Conservation (phyloP, 257 asterid genomes). For the Solanum pinnatisectum region DNA sequence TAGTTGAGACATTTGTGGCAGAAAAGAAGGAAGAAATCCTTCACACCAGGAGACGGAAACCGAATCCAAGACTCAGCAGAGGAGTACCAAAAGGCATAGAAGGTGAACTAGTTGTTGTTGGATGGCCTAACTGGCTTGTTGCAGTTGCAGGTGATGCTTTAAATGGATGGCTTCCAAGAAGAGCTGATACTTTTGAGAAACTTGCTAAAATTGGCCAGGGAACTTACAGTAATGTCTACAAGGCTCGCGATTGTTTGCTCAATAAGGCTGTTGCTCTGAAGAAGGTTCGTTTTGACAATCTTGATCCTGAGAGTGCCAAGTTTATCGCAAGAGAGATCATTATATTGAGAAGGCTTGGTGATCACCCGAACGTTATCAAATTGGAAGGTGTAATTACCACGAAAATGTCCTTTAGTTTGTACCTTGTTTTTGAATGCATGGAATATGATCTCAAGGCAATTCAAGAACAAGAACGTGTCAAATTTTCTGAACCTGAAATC, state of each 20-base stretch:
- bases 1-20: not conserved
- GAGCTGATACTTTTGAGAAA: not conserved
- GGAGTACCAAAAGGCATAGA: not conserved
- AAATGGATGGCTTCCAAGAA: not conserved
- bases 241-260: not conserved
- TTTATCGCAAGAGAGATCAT: not conserved
- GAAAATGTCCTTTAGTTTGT: not conserved
- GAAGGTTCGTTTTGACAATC: not conserved
- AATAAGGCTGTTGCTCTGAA: not conserved
- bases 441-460: not conserved
- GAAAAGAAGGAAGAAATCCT: not conserved
- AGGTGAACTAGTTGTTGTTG: not conserved
- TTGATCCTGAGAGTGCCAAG: not conserved
- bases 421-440: not conserved
- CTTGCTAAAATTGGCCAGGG: not conserved
- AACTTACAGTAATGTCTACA: not conserved
- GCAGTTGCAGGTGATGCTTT: not conserved
- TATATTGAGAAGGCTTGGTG: not conserved
- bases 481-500: not conserved
- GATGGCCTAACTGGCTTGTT: not conserved
- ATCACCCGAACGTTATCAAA: not conserved
- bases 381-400: not conserved
- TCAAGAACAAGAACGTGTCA: not conserved
- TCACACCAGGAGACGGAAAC: not conserved
- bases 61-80: not conserved